Evolutionary conservation across 306 rosid species (phyloP).

Genomic region (Casuarina cunninghamiana): DNA sequence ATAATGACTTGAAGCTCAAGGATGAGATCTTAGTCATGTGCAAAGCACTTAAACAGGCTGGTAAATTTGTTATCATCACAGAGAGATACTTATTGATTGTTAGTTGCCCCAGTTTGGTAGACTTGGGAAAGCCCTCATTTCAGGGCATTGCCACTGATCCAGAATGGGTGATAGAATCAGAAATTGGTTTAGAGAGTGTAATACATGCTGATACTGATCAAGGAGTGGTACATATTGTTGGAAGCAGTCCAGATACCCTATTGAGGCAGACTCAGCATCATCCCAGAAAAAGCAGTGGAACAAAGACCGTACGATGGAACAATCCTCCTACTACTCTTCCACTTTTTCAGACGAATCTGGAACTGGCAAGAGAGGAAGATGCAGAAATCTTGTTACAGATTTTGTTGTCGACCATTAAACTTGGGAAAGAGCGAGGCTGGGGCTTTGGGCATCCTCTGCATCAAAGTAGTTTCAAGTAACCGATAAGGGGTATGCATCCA

Average conservation of each 20-base stretch:
- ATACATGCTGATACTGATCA: slow-evolving; percentile 64
- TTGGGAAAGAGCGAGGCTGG: slow-evolving; percentile 68
- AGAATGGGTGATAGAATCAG: slow-evolving; percentile 72
- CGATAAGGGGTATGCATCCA: background rate
- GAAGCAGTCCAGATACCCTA: slow-evolving; percentile 69
- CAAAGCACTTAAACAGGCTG: slow-evolving; percentile 80
- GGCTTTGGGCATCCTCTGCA: slow-evolving; percentile 72
- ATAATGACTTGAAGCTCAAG: slow-evolving; percentile 58
- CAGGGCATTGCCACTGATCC: slow-evolving; percentile 64
- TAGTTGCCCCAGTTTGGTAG: slow-evolving; percentile 59
- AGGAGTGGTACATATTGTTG: slow-evolving; percentile 69
- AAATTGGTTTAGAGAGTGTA: slow-evolving; percentile 72
- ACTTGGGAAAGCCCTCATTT: slow-evolving; percentile 76
- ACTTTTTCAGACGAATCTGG: slow-evolving; percentile 73
- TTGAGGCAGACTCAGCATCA: slow-evolving; percentile 51
- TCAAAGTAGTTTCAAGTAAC: slow-evolving; percentile 52
- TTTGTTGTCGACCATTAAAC: slow-evolving; percentile 55
- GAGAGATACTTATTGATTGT: slow-evolving; percentile 59
- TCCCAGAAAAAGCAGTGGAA: slow-evolving; percentile 47
- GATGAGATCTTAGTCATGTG: slow-evolving; percentile 71
- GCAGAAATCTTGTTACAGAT: slow-evolving; percentile 57
- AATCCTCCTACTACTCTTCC: slow-evolving; percentile 73
- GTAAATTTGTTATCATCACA: slow-evolving; percentile 71
- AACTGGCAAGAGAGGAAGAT: slow-evolving; percentile 55
- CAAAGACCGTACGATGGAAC: slow-evolving; percentile 51